Evolutionary conservation across 805 yeast species (phyloP), one percentile per base, ranked within the genome.

Genomic region (Lipomyces lipofer): DNA sequence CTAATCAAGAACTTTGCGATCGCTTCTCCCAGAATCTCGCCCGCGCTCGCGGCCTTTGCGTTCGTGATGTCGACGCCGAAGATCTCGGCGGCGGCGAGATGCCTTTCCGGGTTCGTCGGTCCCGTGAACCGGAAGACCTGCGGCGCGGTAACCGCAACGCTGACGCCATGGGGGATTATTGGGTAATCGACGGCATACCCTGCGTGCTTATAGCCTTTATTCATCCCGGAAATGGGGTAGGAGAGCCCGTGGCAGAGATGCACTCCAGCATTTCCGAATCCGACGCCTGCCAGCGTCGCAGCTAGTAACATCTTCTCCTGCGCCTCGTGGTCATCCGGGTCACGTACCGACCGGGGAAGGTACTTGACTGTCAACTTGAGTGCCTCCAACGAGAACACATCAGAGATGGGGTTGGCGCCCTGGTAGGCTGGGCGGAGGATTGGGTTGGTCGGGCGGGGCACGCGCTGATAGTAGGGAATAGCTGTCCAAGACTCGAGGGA

Each of bases 331-430:
- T 74, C 77, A n/a, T 64, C 70, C 32, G 77, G 75, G 52, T 75
- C 72, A 17, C 62, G 58, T 52, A 70, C 73, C 1, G 75, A 67
- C 21, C 74, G 69, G 4, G 73, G 73, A 45, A 75, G 67, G 54
- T 74, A 73, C 64, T 74, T 67, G 44, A 69, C 70, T 43, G 72
- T 67, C 71, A 75, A 64, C 33, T 68, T 65, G 47, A 75, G 64
- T 15, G 76, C 78, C 50, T 73, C 75, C 56, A 74, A 60, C 28
- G 75, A 72, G 63, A 74, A 74, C 29, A 75, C 69, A 51, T 75
- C 78, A 3, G 76, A 71, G 51, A 75, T 74, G 22, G 78, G 78
- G 64, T 72, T 74, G 17, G 78, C 74, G n/a, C 75, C 75, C 59
- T 72, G 75, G 56, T 72, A 72, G 1, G 75, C 73, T 2, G 75